Evolutionary conservation across 2,329 filamentous ascomycete species (phyloP), one percentile per base, ranked within the genome.

Genomic region (Trichoderma citrinoviride): DNA sequence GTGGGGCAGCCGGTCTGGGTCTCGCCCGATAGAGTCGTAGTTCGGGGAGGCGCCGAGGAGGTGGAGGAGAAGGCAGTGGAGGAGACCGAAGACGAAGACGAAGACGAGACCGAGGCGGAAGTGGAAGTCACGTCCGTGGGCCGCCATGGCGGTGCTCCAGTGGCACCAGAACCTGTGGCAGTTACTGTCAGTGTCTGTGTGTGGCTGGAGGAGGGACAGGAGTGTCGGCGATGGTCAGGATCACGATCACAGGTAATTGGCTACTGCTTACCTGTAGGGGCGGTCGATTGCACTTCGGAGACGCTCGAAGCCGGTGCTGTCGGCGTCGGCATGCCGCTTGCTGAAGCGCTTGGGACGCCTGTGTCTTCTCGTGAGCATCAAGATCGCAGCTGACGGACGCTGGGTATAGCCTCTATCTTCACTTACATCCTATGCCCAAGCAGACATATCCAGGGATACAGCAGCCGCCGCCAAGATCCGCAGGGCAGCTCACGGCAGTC

Each of bases 381-480:
- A 19, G 19, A 5, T 17, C 14, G n/a, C 5, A 6, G 19, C 17
- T 19, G 17, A 25, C 19, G 23, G 14, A 8, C 25, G 10, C 8
- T 44, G 25, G 6, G 25, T 5, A 5, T 3, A 5, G 33, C 33
- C 33, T 37, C 12, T 7, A 7, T n/a, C 15, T 63, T 29, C 66
- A 83, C 81, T 83, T 78, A 88, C 91, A 94, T 25, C 90, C 91
- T 64, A 88, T 79, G 19, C 87, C 87, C 65, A 85, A 80, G 70
- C 91, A 94, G 1, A 84, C 80, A 71, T 86, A 93, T 5, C 89
- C 90, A 0, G 87, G 81, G 12, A 93, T 86, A 73, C 91, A 94
- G 72, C 91, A 94, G 2, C 90, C 91, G 15, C 90, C 90, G 3
- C 90, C 90, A 0, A 88, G 74, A 40, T 83, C 82, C 7, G 85